Base-by-base conservation (phyloP, 192 early-diverging fungal species). In the Neocallimastix lanati region DNA sequence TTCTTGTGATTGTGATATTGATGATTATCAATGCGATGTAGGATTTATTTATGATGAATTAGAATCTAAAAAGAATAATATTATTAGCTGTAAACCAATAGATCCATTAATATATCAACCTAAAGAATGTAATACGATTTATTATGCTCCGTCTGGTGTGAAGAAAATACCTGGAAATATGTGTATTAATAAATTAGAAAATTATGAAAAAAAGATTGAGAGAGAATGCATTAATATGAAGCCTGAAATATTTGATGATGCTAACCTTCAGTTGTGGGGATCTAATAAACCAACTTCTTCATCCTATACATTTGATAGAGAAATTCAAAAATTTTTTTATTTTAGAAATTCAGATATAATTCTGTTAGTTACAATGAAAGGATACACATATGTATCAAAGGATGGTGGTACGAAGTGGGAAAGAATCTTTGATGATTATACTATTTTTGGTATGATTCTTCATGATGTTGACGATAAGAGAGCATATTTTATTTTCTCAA, bases 391-490 rank as follows among this genome's bases (percentile, higher is more conserved):
- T 67, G n/a, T 67, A n/a, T 67, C 50, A 21, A 9, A 4, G 0
- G 50, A 67, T n/a, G 50, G 50, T n/a, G 50, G 50, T 67, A 67
- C 50, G n/a, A 67, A 67, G n/a, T 67, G 50, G 50, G 50, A 67
- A 67, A 67, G 25, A 67, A 67, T 67, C 0, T 67, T 67, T 67
- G 84, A 87, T 25, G 84, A 90, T 25, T 86, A 85, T 29, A 79
- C 67, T 5, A 81, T 94, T 28, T 76, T 86, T 5, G 87, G 85
- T 21, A 84, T 97, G 80, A 85, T 86, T 25, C 83, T 90, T 36
- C 94, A 98, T 83, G 91, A 91, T 50, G 91, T 90, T 76, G 88
- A 92, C 78, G 79, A 88, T 38, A 80, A 86, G 29, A 86, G 92
- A 28, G 92, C 89, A 13, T 85, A 84, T 80, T 80, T 86, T 28